Percentiles rank a stretch among this genome's conserved stretches.
These are phyloP conservation scores for Kwoniella sp. DNA, from an alignment of 768 basidiomycete genomes.

Conservation along the genomic window DNA sequence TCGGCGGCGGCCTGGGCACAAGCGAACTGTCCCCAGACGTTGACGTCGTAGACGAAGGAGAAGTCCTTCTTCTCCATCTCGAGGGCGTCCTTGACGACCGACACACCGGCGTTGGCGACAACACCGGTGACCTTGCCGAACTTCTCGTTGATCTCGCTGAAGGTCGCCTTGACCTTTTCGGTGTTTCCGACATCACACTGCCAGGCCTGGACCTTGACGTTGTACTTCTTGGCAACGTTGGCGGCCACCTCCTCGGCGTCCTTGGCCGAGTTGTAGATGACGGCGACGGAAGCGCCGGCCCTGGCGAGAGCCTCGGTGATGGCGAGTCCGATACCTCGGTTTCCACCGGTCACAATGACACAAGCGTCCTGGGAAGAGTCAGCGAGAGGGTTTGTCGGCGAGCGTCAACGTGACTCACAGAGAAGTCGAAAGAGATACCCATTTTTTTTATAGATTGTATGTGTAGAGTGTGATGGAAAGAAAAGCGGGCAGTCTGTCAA, in stretches of 20 bases:
- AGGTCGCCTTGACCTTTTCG: conserved; percentile 51
- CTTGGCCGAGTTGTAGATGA: conserved; percentile 57
- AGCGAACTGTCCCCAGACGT: conserved; percentile 67
- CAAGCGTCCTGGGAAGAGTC: conserved; percentile 49
- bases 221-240: conserved; percentile 55
- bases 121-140: conserved; percentile 57
- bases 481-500: no score
- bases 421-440: conserved; percentile 18
- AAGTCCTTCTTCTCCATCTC: conserved; percentile 61
- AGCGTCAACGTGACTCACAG: neutral
- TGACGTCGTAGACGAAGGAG: conserved; percentile 57
- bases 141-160: conserved; percentile 56
- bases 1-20: conserved; percentile 60
- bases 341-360: conserved; percentile 58
- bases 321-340: conserved; percentile 56
- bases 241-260: conserved; percentile 56
- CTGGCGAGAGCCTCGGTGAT: conserved; percentile 57
- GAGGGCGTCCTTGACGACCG: conserved; percentile 61
- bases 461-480: neutral
- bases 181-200: conserved; percentile 61
- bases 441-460: conserved; percentile 1
- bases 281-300: conserved; percentile 60
- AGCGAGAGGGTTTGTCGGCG: neutral
- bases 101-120: conserved; percentile 60
- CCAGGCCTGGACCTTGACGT: conserved; percentile 56